phyloP scores from a whole-genome alignment of 495 filamentous ascomycete species.

The Penicillium steckii region DNA sequence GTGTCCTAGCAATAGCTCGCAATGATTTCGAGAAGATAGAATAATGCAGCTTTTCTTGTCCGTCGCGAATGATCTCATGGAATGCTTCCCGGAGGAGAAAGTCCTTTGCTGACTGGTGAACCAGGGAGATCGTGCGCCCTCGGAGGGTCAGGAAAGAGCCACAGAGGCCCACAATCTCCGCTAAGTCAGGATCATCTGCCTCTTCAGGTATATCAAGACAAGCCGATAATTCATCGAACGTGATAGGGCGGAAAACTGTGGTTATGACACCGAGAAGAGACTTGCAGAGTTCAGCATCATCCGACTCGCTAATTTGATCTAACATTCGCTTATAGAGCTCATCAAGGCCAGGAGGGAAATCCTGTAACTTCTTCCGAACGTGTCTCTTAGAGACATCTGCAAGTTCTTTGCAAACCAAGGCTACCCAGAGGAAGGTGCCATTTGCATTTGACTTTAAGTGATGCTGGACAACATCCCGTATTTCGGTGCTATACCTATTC shows the following conservation, averaged over 20 bases:
- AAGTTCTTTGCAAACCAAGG: slow-evolving; percentile 25
- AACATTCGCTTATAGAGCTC: slow-evolving; percentile 15
- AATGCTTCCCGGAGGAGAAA: slow-evolving; percentile 17
- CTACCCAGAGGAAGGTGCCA: slow-evolving; percentile 14
- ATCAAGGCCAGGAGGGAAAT: slow-evolving; percentile 13
- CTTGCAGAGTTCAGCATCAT: slow-evolving; percentile 3
- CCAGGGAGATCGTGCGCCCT: slow-evolving; percentile 25
- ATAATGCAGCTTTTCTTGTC: slow-evolving; percentile 19
- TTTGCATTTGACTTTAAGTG: slow-evolving; percentile 19
- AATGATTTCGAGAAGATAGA: slow-evolving; percentile 29
- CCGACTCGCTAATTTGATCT: slow-evolving; percentile 3
- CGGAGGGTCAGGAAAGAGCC: slow-evolving; percentile 19
- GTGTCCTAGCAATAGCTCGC: slow-evolving; percentile 6
- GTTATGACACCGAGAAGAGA: slow-evolving; percentile 12
- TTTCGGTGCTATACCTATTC: slow-evolving; percentile 1
- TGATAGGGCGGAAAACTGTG: slow-evolving; percentile 23
- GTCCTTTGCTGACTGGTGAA: slow-evolving; percentile 48
- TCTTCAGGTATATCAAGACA: slow-evolving; percentile 10
- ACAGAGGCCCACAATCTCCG: slow-evolving; percentile 15
- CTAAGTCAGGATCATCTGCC: slow-evolving; percentile 1
- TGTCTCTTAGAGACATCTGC: neutral
- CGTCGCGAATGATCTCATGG: slow-evolving; percentile 15
- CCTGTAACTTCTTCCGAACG: neutral
- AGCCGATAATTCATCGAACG: slow-evolving; percentile 18
- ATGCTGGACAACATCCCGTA: slow-evolving; percentile 9